Base-by-base conservation (phyloP, 2,329 filamentous ascomycete species). In the Calonectria multiphialidica region DNA sequence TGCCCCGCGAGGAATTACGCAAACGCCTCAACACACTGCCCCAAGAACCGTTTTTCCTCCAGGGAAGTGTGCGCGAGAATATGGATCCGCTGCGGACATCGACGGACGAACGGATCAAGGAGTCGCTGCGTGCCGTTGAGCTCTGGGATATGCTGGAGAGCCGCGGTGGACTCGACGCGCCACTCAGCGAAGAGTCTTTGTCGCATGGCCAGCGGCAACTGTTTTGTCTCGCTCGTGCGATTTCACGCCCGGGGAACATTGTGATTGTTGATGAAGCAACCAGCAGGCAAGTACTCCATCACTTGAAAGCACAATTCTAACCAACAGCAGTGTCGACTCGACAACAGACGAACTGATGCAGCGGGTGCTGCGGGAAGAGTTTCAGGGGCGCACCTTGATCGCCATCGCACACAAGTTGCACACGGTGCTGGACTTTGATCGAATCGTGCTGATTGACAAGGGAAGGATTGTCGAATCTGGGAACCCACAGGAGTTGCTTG, bases 211-310 rank as follows among this genome's bases (percentile, higher is more conserved):
- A 47, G 12, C 44, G 44, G n/a, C 44, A 47, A 13, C n/a, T 47
- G 2, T 47, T 47, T 7, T 47, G 44, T n/a, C 44, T 47, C 2
- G 44, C 44, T 13, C 44, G 44, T n/a, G 44, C 44, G 21, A 47
- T 47, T 23, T 30, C 50, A 10, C 50, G 50, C 8, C 50, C 50
- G 37, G 50, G 50, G 15, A 57, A 57, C 37, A 77, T 88, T 2
- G 74, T 88, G 0, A 77, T 88, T 9, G 71, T 87, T 1, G 86
- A 87, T 25, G 85, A 87, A 74, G 81, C 83, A 1, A 86, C 84
- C 5, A 86, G 82, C 80, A 84, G 80, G 81, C 80, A 74, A n/a
- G 70, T 50, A 35, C n/a, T 23, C 7, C 16, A 3, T 12, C 5
- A 8, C 3, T 5, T 1, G n/a, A 6, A 0, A 5, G 55, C 1